Evolutionary conservation across 257 asterid genomes (phyloP).

Genomic region (Knoxia roxburghii): DNA sequence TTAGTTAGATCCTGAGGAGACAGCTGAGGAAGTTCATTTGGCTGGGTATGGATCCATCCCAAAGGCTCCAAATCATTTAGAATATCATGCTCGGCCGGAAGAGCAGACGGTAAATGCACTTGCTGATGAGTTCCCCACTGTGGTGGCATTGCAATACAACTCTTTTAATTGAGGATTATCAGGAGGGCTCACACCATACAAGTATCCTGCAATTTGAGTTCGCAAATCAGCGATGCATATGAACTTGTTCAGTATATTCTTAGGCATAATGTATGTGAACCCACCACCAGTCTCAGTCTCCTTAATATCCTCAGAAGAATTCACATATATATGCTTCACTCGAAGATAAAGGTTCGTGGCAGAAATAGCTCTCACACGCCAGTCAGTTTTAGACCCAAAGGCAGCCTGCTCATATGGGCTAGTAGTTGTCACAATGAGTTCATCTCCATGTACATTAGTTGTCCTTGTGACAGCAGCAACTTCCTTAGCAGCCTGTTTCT

Average conservation of each 20-base stretch:
- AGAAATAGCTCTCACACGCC: constrained; percentile 99
- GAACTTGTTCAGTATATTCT: constrained; percentile 90
- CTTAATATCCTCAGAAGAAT: constrained; percentile 99
- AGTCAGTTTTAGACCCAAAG: constrained; percentile 88
- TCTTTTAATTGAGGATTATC: constrained; percentile 99
- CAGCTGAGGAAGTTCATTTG: constrained; percentile 94
- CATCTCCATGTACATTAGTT: constrained; percentile 91
- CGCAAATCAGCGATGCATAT: constrained; percentile 96
- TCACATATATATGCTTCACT: constrained; percentile 93
- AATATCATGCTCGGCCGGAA: constrained; percentile 93
- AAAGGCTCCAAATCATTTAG: constrained; percentile 86
- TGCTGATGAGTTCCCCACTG: constrained; percentile 99
- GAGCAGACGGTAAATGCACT: constrained; percentile 84
- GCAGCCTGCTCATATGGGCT: constrained; percentile 95
- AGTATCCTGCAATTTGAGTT: constrained; percentile 90
- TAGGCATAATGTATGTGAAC: constrained; percentile 94
- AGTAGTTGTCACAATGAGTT: constrained; percentile 80
- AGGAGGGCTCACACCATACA: constrained; percentile 93
- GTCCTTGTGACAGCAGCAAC: constrained; percentile 93
- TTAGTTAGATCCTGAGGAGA: constrained; percentile 90
- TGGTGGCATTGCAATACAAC: constrained; percentile 90
- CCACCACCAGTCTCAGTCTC: too few species aligned
- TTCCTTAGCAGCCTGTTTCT: constrained; percentile 95
- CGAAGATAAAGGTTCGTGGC: constrained; percentile 96
- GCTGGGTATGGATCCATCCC: constrained; percentile 99